Evolutionary conservation across 2,329 filamentous ascomycete species (phyloP), one percentile per base, ranked within the genome.

Genomic region (Cladosporium sp.): DNA sequence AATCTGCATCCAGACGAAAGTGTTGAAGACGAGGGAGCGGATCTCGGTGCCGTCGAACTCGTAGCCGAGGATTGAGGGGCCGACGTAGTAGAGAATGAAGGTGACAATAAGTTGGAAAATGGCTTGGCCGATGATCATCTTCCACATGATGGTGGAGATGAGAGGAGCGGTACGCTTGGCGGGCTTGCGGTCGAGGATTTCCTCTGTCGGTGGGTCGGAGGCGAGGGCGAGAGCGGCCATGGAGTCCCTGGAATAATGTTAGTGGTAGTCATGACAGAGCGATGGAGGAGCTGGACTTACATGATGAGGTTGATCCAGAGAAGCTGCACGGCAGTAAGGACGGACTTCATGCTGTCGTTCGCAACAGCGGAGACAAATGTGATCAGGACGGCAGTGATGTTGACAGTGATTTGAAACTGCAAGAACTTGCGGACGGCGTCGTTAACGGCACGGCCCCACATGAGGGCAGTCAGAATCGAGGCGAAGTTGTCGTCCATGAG

Each of bases 1-100:
- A 72, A 98, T 96, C 73, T 98, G 94, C 93, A 98, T 97, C 94
- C 94, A 98, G 63, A 97, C 94, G 76, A 98, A 98, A 0, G 92
- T 95, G 82, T 98, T 98, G 85, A 98, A 98, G 10, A 98, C 91
- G 51, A 98, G 84, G 2, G 92, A 96, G 64, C 88, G 83, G 66
- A 96, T 83, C 72, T 91, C 84, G 43, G 60, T 28, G 3, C 79
- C 76, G 0, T 75, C 72, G 39, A 80, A 80, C n/a, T 84, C 76
- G 70, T 89, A 87, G 16, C 81, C 81, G 16, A 92, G 82, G 13
- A 92, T 87, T 34, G 73, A 80, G 66, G 78, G 79, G 60, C 85
- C 87, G 43, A 86, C 92, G 71, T 93, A 98, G 80, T 93, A 93
- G 23, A 97, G 84, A 68, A 94, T 83, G 70, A 97, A 90, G 0